A percentile compares a stretch with the other conserved stretches of the same genome.
These are phyloP conservation scores for Saturnispora serradocipensis DNA, from an alignment of 805 yeast species.

Conservation along the genomic window DNA sequence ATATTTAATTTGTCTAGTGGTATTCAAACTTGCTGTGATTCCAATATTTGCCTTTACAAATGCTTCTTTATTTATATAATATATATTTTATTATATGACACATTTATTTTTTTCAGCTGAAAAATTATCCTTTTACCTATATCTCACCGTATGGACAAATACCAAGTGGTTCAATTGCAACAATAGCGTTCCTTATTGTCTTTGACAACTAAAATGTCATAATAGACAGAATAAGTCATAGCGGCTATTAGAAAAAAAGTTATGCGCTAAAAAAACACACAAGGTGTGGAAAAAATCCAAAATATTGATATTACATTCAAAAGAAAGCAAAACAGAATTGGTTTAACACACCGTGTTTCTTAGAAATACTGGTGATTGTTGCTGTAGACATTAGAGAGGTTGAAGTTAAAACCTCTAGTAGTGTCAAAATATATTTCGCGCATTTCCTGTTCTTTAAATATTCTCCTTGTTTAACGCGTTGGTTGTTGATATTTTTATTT, in stretches of 20 bases:
- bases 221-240: not conserved
- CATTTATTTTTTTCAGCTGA: not conserved
- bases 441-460: not conserved
- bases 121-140: not conserved
- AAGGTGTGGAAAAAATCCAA: not conserved
- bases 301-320: too few relatives aligned
- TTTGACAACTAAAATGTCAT: not conserved
- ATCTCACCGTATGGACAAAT: not conserved
- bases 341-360: too few relatives aligned
- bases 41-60: not conserved
- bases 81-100: not conserved
- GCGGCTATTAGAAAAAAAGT: not conserved
- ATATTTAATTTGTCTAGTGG: not conserved
- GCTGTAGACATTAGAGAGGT: not conserved
- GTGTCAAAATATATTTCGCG: not conserved
- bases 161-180: not conserved
- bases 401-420: not conserved
- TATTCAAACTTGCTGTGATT: not conserved
- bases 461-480: not conserved
- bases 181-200: not conserved
- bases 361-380: too few relatives aligned
- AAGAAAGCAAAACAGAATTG: not conserved
- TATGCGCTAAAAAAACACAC: not conserved
- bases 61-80: too few relatives aligned
- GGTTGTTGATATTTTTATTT: not conserved